Conservation (phyloP, 805 yeast genomes). For the Metschnikowia gelsemii region DNA sequence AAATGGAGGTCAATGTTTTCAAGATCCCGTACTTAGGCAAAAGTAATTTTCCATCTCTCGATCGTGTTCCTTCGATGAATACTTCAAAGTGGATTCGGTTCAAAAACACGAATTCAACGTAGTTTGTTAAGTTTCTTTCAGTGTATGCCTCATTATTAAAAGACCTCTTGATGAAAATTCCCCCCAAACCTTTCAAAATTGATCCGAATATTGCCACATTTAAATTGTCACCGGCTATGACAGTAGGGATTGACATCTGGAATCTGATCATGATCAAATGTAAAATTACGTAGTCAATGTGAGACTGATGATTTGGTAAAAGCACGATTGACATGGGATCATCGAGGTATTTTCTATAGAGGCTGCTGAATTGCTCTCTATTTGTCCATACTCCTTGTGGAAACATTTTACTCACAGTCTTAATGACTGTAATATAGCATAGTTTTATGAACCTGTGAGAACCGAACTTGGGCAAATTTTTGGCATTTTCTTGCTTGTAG, state of each 20-base stretch:
- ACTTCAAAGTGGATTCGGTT: constrained; percentile 56
- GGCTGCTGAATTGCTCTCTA: constrained; percentile 27
- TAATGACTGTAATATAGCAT: constrained; percentile 40
- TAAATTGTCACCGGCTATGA: constrained; percentile 66
- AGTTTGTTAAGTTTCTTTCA: constrained; percentile 47
- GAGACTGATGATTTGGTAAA: constrained; percentile 63
- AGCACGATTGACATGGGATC: constrained; percentile 48
- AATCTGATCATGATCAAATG: constrained; percentile 54
- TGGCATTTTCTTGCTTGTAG: constrained; percentile 36
- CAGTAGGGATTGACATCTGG: constrained; percentile 53
- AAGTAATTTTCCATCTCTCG: constrained; percentile 62
- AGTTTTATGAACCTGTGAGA: constrained; percentile 29
- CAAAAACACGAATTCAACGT: constrained; percentile 48
- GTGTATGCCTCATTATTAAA: constrained; percentile 45
- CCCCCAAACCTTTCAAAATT: constrained; percentile 51
- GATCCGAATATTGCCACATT: constrained; percentile 57
- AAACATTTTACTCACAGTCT: constrained; percentile 35
- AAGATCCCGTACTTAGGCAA: constrained; percentile 63
- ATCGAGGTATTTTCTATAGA: constrained; percentile 33
- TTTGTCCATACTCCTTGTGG: constrained; percentile 45
- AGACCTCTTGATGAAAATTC: constrained; percentile 55
- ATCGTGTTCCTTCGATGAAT: constrained; percentile 65
- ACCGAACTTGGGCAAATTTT: constrained; percentile 36
- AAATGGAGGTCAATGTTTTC: constrained; percentile 50
- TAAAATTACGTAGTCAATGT: constrained; percentile 57